Conservation (phyloP, 805 yeast genomes). For the Kodamaea kaohsiungensis region DNA sequence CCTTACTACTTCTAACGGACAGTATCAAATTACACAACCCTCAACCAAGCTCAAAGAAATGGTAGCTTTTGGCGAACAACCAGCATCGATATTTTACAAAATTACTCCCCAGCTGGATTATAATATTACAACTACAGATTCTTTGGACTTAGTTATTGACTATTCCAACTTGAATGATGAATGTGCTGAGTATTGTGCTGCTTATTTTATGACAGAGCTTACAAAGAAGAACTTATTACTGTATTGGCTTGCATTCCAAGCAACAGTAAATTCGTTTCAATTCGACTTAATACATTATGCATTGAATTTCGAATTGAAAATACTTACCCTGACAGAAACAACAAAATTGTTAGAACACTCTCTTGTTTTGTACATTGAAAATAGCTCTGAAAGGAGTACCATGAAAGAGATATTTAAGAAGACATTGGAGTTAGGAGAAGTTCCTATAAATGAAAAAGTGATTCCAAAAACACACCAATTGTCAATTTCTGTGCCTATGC, state of each 20-base stretch:
- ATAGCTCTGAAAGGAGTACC: slow-evolving; percentile 8
- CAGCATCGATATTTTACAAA: slow-evolving; percentile 60
- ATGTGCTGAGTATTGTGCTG: slow-evolving; percentile 25
- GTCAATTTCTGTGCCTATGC: slow-evolving; percentile 60
- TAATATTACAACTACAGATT: slow-evolving; percentile 27
- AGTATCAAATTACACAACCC: slow-evolving; percentile 26
- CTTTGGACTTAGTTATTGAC: slow-evolving; percentile 42
- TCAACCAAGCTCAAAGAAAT: slow-evolving; percentile 22
- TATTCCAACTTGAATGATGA: slow-evolving; percentile 53
- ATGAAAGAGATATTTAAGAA: slow-evolving; percentile 9
- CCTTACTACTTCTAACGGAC: slow-evolving; percentile 30
- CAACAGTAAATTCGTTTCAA: slow-evolving; percentile 17
- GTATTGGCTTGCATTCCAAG: slow-evolving; percentile 26
- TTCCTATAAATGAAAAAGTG: slow-evolving; percentile 4
- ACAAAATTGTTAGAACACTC: slow-evolving; percentile 15
- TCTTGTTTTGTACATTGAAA: slow-evolving; percentile 13
- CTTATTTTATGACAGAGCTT: slow-evolving; percentile 15
- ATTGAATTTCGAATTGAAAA: slow-evolving; percentile 18
- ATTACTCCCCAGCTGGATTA: slow-evolving; percentile 32
- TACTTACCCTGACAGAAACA: slow-evolving; percentile 21
- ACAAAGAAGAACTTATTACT: slow-evolving; percentile 12
- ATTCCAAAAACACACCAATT: slow-evolving; percentile 24
- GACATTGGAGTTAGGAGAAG: background rate
- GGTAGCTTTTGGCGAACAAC: slow-evolving; percentile 69
- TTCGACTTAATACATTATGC: slow-evolving; percentile 36